Percentiles rank a stretch among this genome's conserved stretches.
Evolutionary conservation across 129 eudicot species (phyloP).

Genomic region (Helichrysum umbraculigerum): DNA sequence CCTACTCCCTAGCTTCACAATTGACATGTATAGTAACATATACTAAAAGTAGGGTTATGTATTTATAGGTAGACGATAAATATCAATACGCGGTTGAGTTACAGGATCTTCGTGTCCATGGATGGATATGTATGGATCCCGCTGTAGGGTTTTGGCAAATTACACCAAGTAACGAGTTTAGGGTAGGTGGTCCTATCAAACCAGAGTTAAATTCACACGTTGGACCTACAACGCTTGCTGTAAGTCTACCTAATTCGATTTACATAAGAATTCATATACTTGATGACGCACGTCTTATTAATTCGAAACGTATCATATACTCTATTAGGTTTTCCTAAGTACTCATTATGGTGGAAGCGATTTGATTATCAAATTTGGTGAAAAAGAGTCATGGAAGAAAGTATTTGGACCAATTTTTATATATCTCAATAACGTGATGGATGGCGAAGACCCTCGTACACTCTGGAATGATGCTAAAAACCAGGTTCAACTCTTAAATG

Average conservation of each 20-base stretch:
- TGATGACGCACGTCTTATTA: background rate
- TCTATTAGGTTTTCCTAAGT: constrained; percentile 59
- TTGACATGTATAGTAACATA: background rate
- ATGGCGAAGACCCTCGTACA: constrained; percentile 40
- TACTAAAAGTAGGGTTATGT: background rate
- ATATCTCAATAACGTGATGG: constrained; percentile 56
- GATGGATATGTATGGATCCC: constrained; percentile 35
- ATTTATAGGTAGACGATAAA: constrained; percentile 65
- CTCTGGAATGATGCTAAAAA: constrained; percentile 74
- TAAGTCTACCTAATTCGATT: constrained; percentile 32
- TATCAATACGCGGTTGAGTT: constrained; percentile 56
- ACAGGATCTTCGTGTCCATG: constrained; percentile 38
- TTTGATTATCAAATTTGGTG: constrained; percentile 53
- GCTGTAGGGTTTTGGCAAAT: constrained; percentile 55
- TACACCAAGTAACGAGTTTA: constrained; percentile 58
- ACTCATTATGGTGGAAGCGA: constrained; percentile 86
- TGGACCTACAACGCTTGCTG: constrained; percentile 83
- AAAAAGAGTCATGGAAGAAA: constrained; percentile 88
- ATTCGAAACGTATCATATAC: background rate
- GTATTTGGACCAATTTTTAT: constrained; percentile 84
- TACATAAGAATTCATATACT: background rate
- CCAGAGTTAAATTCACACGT: constrained; percentile 88
- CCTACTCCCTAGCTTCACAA: background rate
- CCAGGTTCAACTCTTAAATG: constrained; percentile 36
- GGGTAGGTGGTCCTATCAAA: constrained; percentile 81